A percentile compares a stretch with the other conserved stretches of the same genome.
Conservation (phyloP, 805 yeast genomes). For the Schizosaccharomyces octosporus region DNA sequence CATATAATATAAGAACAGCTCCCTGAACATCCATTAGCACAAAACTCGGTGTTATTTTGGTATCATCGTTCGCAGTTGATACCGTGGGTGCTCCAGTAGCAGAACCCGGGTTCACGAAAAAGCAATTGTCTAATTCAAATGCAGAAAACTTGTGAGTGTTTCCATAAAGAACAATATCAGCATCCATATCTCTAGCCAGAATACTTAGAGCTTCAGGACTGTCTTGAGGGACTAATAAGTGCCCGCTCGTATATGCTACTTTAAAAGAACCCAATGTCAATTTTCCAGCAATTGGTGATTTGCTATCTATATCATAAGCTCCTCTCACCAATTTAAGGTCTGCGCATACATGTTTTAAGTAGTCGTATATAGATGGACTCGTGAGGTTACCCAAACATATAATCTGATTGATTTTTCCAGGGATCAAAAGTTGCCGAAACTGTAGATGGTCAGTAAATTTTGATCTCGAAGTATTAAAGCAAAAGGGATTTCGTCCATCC, state of each 20-base stretch:
- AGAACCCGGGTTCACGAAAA: slow-evolving; percentile 89
- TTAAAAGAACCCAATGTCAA: slow-evolving; percentile 45
- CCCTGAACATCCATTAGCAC: slow-evolving; percentile 74
- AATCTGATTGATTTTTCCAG: slow-evolving; percentile 70
- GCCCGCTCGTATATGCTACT: slow-evolving; percentile 70
- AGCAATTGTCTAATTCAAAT: slow-evolving; percentile 71
- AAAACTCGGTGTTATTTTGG: slow-evolving; percentile 51
- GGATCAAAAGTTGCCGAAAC: slow-evolving; percentile 53
- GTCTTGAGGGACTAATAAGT: slow-evolving; percentile 55
- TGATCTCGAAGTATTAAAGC: not conserved
- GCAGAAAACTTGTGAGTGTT: slow-evolving; percentile 87
- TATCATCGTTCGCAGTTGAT: slow-evolving; percentile 31
- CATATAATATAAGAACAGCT: slow-evolving; percentile 49
- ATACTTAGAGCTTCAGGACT: slow-evolving; percentile 68
- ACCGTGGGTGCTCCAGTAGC: slow-evolving; percentile 76
- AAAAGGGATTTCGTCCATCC: not conserved
- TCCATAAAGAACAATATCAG: slow-evolving; percentile 76
- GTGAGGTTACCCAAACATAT: slow-evolving; percentile 67
- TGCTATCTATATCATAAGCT: slow-evolving; percentile 33
- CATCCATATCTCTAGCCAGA: slow-evolving; percentile 74
- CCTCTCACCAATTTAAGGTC: slow-evolving; percentile 60
- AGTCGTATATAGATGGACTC: slow-evolving; percentile 33
- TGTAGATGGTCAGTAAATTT: slow-evolving; percentile 12
- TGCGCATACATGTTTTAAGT: slow-evolving; percentile 42
- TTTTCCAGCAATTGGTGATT: slow-evolving; percentile 35